Conservation (phyloP, 2,329 filamentous ascomycete species). For the Zasmidium cellare region DNA sequence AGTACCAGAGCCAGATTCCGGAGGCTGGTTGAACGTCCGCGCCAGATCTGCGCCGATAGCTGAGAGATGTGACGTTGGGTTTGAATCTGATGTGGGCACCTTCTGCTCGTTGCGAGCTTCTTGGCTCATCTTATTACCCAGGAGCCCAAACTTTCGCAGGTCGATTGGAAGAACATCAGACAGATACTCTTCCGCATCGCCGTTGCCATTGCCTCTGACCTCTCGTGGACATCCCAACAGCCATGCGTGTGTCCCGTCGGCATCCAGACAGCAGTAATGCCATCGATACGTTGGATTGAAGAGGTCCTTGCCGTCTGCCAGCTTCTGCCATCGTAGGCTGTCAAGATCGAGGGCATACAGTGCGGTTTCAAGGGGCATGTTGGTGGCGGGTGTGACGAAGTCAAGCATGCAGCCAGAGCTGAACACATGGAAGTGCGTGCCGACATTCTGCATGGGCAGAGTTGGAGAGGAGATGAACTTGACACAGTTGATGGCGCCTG, state of each 20-base stretch:
- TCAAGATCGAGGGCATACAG: constrained; percentile 85
- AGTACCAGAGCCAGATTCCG: constrained; percentile 79
- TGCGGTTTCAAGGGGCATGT: constrained; percentile 85
- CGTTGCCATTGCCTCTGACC: constrained; percentile 64
- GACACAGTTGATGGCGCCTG: constrained; percentile 83
- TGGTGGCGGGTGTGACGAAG: constrained; percentile 88
- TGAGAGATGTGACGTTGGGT: constrained; percentile 52
- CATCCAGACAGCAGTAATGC: constrained; percentile 97
- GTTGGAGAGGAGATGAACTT: constrained; percentile 87
- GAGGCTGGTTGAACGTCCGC: constrained; percentile 80
- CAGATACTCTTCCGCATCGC: constrained; percentile 82
- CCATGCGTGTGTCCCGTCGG: constrained; percentile 95
- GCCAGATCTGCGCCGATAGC: constrained; percentile 84
- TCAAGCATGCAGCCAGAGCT: constrained; percentile 90
- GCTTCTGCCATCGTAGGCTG: constrained; percentile 86
- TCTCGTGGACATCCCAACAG: constrained; percentile 89
- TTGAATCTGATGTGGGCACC: constrained; percentile 55
- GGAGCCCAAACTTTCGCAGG: constrained; percentile 82
- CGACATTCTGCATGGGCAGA: constrained; percentile 83
- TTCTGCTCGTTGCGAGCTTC: constrained; percentile 40
- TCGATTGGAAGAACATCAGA: constrained; percentile 95
- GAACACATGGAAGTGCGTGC: constrained; percentile 93
- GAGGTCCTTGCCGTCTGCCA: constrained; percentile 91
- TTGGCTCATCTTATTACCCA: constrained; percentile 68
- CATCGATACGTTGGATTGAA: constrained; percentile 91